Evolutionary conservation across 805 yeast species (phyloP), one percentile per base, ranked within the genome.

Genomic region (Novakomyces olei): DNA sequence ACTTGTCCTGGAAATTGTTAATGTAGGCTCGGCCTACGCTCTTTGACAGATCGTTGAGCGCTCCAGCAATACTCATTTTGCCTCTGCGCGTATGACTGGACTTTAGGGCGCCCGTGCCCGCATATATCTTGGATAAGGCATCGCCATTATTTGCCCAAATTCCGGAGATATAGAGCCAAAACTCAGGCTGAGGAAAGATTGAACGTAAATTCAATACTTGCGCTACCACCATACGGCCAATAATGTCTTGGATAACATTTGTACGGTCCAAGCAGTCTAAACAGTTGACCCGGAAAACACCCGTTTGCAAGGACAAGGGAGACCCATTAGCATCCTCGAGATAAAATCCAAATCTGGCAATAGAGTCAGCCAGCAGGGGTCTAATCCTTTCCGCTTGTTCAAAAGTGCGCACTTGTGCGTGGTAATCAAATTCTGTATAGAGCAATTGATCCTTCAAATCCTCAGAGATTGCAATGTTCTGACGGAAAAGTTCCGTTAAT

Each of bases 131-230:
- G 2, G 94, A 79, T 4, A 88, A 72, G 41, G 80, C 92, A 51
- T 88, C 98, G 36, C 98, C 99, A 51, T 88, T 88, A 50, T 88
- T 94, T 1, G 99, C 99, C 98, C 98, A 88, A 14, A 88, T 55
- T 5, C 77, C 66, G 42, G 83, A 78, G 41, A 83, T 93, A 35
- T 72, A 72, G n/a, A 60, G 53, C 48, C 71, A 63, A 17, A 78
- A 55, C 14, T 72, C 85, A 16, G 65, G 57, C 4, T 36, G 37
- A 4, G 41, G 34, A 7, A 17, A 19, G 15, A 58, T 61, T 25
- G 54, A 40, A 36, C 73, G 68, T 36, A 52, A 48, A 33, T 50
- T 53, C 7, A 53, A 37, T 28, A 57, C 54, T 33, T 51, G 38
- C 35, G 56, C 61, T 27, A 88, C 53, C 3, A 81, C 77, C 34